Conservation (phyloP, 495 filamentous ascomycete species). For the Bryoglossum gracile region DNA sequence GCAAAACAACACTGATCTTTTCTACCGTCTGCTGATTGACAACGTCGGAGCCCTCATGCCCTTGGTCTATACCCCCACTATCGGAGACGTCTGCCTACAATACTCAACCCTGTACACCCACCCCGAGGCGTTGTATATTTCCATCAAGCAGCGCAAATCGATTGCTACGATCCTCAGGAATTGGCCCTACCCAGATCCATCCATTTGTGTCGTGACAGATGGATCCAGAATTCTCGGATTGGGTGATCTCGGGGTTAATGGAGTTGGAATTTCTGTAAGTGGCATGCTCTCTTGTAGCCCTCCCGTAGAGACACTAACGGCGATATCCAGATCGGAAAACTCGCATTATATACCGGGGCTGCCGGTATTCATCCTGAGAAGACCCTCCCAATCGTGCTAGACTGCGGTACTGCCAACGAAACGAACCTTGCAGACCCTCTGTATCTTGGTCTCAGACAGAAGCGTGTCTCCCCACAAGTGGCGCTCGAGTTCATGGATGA, state of each 20-base stretch:
- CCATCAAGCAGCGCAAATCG: slow-evolving; percentile 80
- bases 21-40: slow-evolving; percentile 87
- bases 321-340: slow-evolving; percentile 58
- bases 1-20: slow-evolving; percentile 84
- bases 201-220: slow-evolving; percentile 96
- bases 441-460: slow-evolving; percentile 82
- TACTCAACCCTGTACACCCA: slow-evolving; percentile 96
- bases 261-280: slow-evolving; percentile 94
- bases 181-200: slow-evolving; percentile 80
- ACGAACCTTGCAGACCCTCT: slow-evolving; percentile 81
- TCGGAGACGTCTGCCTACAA: slow-evolving; percentile 91
- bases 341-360: slow-evolving; percentile 90
- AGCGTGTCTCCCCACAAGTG: slow-evolving; percentile 72
- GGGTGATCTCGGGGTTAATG: slow-evolving; percentile 93
- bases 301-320: not conserved
- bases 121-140: slow-evolving; percentile 90
- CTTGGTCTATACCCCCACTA: slow-evolving; percentile 93
- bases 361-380: slow-evolving; percentile 90
- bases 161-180: slow-evolving; percentile 77
- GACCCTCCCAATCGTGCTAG: slow-evolving; percentile 86
- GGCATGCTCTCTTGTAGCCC: slow-evolving; percentile 9
- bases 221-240: slow-evolving; percentile 93
- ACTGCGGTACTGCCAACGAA: slow-evolving; percentile 89
- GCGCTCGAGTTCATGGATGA: slow-evolving; percentile 95
- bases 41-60: slow-evolving; percentile 89